Evolutionary conservation across 176 grass and related monocot species (phyloP).

Genomic region (Secale cereale): DNA sequence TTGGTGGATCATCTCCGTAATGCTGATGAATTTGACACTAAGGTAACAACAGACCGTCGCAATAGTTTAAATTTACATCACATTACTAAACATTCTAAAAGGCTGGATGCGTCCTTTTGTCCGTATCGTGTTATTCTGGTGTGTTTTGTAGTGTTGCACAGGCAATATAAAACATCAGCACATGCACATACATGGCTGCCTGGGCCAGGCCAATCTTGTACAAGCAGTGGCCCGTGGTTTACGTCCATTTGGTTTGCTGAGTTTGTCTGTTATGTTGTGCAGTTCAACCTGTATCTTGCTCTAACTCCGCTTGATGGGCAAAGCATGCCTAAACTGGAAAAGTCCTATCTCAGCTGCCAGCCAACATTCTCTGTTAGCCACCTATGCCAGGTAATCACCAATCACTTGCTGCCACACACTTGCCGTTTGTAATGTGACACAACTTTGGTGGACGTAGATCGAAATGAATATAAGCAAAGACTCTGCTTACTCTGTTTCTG

Average conservation of each 20-base stretch:
- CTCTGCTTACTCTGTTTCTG: neutral
- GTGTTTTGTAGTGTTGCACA: neutral
- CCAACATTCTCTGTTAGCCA: slow-evolving; percentile 51
- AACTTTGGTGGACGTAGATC: neutral
- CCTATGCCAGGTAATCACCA: slow-evolving; percentile 56
- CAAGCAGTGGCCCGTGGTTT: neutral
- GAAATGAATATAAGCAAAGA: slow-evolving; percentile 10
- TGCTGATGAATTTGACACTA: slow-evolving; percentile 54
- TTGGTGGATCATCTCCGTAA: slow-evolving; percentile 60
- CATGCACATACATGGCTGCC: slow-evolving; percentile 3
- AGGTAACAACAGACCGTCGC: slow-evolving; percentile 38
- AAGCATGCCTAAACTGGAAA: slow-evolving; percentile 52
- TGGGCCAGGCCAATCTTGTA: neutral
- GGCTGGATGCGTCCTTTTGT: neutral
- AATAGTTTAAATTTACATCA: neutral
- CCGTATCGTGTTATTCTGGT: neutral
- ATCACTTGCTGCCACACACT: neutral
- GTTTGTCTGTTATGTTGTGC: slow-evolving; percentile 22
- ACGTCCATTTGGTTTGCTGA: slow-evolving; percentile 8
- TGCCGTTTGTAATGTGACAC: neutral
- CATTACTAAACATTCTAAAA: neutral
- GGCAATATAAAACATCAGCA: slow-evolving; percentile 2
- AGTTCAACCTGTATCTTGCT: slow-evolving; percentile 57
- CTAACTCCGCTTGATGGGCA: slow-evolving; percentile 58
- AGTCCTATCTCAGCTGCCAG: slow-evolving; percentile 49